These are phyloP conservation scores for Salvia miltiorrhiza DNA, from an alignment of 257 asterid species.

Conservation along the genomic window DNA sequence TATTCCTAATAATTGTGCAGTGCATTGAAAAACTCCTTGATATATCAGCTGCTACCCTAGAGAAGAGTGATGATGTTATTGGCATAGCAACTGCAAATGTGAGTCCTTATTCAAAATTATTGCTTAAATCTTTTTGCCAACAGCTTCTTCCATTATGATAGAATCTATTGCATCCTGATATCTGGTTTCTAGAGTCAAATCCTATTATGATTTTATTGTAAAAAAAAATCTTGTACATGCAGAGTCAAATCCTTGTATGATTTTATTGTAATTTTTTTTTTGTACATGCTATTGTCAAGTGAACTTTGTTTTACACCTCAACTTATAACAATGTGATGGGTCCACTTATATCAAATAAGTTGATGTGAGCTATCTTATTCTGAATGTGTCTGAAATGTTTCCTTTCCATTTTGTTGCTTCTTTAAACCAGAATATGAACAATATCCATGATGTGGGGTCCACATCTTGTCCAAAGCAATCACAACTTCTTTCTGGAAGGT, in stretches of 20 bases:
- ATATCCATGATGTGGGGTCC: constrained; percentile 17
- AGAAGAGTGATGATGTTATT: constrained; percentile 55
- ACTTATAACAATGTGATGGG: neutral
- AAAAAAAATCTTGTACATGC: too few relatives aligned
- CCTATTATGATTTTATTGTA: neutral
- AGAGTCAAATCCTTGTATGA: neutral
- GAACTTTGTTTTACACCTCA: neutral
- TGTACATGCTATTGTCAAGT: constrained; percentile 9
- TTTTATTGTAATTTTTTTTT: neutral
- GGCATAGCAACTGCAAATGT: constrained; percentile 39
- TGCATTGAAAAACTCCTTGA: constrained; percentile 71
- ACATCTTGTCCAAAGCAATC: constrained; percentile 17
- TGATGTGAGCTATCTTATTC: constrained; percentile 4
- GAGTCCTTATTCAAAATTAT: constrained; percentile 24
- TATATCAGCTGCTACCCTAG: constrained; percentile 55
- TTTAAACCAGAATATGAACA: constrained; percentile 21
- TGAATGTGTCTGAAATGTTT: constrained; percentile 3
- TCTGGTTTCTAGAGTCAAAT: neutral
- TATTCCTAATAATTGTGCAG: constrained; percentile 45
- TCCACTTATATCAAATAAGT: neutral
- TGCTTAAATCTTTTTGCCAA: constrained; percentile 9
- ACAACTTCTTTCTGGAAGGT: constrained; percentile 29
- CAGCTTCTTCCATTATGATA: neutral
- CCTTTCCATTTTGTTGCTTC: constrained; percentile 20
- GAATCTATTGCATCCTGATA: neutral